Conservation (phyloP, 306 rosid species). For the Lupinus albus region DNA sequence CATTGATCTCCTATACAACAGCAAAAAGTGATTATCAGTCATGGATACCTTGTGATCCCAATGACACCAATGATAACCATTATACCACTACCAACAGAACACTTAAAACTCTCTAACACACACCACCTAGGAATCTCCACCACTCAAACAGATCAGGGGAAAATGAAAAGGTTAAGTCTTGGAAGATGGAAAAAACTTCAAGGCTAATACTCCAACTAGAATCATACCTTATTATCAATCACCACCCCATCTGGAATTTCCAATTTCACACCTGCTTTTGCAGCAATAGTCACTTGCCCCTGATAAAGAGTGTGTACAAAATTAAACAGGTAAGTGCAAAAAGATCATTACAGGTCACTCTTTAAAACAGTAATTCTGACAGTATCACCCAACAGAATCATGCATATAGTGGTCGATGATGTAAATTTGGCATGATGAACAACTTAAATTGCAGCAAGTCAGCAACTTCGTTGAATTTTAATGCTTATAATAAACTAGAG, state of each 20-base stretch:
- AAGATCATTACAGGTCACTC: neutral
- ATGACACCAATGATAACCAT: neutral
- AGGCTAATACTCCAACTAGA: slow-evolving; percentile 16
- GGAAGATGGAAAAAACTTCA: neutral
- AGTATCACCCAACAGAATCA: slow-evolving; percentile 11
- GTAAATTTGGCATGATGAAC: neutral
- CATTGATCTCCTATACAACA: slow-evolving; percentile 58
- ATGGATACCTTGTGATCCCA: neutral
- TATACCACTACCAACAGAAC: slow-evolving; percentile 3
- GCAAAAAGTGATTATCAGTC: slow-evolving; percentile 16
- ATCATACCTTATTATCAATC: slow-evolving; percentile 63
- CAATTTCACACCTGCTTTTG: slow-evolving; percentile 64
- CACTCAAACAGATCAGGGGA: neutral
- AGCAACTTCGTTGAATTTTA: slow-evolving; percentile 8
- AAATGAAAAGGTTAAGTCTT: neutral
- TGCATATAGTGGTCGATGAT: slow-evolving; percentile 1
- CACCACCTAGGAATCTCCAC: neutral
- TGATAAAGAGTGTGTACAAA: slow-evolving; percentile 37
- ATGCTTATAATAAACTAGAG: slow-evolving; percentile 24
- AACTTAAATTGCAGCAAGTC: neutral
- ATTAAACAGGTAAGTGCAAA: slow-evolving; percentile 28
- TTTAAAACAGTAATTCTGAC: slow-evolving; percentile 7
- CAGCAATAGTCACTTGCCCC: slow-evolving; percentile 68
- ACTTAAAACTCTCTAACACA: neutral
- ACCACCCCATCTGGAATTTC: slow-evolving; percentile 72